phyloP scores from a whole-genome alignment of 2,329 filamentous ascomycete genomes.

The Calonectria pseudoreteaudii region DNA sequence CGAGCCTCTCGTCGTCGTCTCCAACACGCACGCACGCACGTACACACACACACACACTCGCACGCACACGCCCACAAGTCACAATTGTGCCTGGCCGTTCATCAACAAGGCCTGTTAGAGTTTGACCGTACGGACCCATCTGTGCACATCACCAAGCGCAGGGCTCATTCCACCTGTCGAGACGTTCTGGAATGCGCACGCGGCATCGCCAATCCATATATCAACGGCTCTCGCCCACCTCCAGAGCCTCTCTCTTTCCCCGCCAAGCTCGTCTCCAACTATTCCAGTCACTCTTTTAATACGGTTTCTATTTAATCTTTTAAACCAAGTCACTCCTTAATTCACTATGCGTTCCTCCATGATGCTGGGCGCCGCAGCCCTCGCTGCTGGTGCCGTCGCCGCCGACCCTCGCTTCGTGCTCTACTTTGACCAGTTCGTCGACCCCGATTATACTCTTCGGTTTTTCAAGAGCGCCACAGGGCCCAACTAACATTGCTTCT shows the following conservation, averaged over 20 bases:
- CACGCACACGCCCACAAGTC: background rate
- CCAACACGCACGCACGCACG: background rate
- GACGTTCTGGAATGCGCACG: conserved; percentile 9
- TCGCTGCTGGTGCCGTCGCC: conserved; percentile 33
- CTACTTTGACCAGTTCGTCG: conserved; percentile 60
- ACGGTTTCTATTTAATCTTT: background rate
- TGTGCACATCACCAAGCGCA: conserved; percentile 4
- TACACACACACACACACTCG: too few relatives aligned
- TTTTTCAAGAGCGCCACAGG: background rate
- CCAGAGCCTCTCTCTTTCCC: background rate
- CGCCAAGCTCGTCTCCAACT: background rate
- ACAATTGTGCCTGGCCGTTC: background rate
- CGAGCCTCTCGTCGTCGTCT: background rate
- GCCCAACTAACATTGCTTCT: background rate
- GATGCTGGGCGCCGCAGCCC: conserved; percentile 29
- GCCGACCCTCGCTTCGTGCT: conserved; percentile 49
- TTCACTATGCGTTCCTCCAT: conserved; percentile 25
- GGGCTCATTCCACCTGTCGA: background rate
- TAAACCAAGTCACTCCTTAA: conserved; percentile 15
- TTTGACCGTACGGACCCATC: background rate
- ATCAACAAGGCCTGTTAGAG: background rate
- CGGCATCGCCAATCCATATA: conserved; percentile 1
- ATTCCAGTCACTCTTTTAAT: conserved; percentile 11
- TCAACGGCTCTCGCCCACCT: background rate
- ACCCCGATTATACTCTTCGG: accelerated